phyloP scores from a whole-genome alignment of 2,329 filamentous ascomycete species.

The Trichoderma sp. region DNA sequence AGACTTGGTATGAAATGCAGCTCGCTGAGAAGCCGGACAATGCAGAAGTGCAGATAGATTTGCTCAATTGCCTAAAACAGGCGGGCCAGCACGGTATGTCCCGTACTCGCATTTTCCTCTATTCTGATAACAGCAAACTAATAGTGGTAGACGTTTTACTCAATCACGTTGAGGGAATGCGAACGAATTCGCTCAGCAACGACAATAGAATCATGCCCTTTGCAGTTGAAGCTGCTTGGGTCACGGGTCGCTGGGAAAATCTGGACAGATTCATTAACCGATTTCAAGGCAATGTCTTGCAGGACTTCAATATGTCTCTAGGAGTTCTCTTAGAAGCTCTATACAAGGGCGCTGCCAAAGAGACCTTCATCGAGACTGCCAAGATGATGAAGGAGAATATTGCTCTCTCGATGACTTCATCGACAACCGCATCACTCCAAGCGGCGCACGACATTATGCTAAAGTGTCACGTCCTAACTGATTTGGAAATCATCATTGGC shows the following conservation, averaged over 20 bases:
- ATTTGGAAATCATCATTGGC: constrained; percentile 75
- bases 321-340: constrained; percentile 61
- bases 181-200: constrained; percentile 50
- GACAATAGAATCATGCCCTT: constrained; percentile 73
- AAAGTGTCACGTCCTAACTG: constrained; percentile 82
- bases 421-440: constrained; percentile 77
- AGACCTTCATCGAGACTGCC: constrained; percentile 59
- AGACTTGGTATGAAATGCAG: constrained; percentile 96
- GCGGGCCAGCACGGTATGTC: constrained; percentile 86
- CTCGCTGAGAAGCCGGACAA: constrained; percentile 78
- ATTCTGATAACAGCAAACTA: constrained; percentile 25
- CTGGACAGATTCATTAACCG: constrained; percentile 66
- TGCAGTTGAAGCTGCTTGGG: constrained; percentile 90
- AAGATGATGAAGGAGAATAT: constrained; percentile 68
- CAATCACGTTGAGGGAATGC: constrained; percentile 81
- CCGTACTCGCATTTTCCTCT: background rate
- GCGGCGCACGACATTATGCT: constrained; percentile 83
- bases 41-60: constrained; percentile 74
- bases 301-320: constrained; percentile 81
- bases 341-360: constrained; percentile 54
- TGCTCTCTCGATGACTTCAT: constrained; percentile 72
- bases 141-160: constrained; percentile 70
- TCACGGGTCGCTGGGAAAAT: constrained; percentile 77
- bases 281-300: constrained; percentile 50
- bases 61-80: constrained; percentile 86